These are phyloP conservation scores for Trichoderma sp. DNA, from an alignment of 2,329 filamentous ascomycete genomes.

Conservation along the genomic window DNA sequence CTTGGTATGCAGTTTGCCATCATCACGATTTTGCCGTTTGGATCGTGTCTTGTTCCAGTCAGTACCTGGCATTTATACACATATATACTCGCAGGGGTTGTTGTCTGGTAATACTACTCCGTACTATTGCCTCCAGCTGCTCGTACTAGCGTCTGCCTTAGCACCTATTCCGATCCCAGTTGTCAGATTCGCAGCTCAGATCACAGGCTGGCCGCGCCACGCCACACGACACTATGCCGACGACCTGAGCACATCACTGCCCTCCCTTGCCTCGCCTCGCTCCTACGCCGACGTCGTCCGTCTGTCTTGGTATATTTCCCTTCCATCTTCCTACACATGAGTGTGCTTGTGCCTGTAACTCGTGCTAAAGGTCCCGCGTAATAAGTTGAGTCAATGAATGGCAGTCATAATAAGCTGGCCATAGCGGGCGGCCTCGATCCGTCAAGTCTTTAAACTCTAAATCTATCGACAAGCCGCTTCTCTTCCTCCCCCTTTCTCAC, in stretches of 20 bases:
- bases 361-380: not conserved
- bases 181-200: constrained; percentile 15
- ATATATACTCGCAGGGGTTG: not conserved
- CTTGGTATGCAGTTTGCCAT: not conserved
- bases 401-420: not conserved
- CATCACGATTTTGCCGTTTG: not conserved
- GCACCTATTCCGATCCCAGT: constrained; percentile 4
- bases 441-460: not conserved
- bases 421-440: constrained; percentile 11
- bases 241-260: not conserved
- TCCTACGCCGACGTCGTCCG: not conserved
- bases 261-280: not conserved
- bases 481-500: not conserved
- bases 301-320: not conserved
- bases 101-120: not conserved
- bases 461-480: not conserved
- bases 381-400: not conserved
- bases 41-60: not conserved
- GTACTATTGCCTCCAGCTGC: not conserved
- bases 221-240: not conserved
- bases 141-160: not conserved
- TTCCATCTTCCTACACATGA: not conserved
- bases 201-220: constrained; percentile 10
- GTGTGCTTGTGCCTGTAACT: not conserved
- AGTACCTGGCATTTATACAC: not conserved